Conservation (phyloP, 768 basidiomycete species). For the Hypholoma fasciculare region DNA sequence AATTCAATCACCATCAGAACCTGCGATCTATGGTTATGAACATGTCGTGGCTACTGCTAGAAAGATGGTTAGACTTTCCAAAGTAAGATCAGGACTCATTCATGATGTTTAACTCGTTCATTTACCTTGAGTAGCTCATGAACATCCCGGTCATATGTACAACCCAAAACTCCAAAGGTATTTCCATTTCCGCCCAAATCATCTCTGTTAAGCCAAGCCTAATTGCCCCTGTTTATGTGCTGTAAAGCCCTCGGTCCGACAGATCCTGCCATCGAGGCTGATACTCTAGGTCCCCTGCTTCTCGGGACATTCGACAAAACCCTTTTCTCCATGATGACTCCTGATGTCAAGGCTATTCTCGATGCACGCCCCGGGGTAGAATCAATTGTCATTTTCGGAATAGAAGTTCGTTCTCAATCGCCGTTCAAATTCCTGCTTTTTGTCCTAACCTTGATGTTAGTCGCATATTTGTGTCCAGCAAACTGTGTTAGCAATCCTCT, state of each 20-base stretch:
- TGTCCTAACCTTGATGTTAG: slow-evolving; percentile 38
- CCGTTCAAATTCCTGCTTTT: not conserved
- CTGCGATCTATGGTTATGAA: slow-evolving; percentile 69
- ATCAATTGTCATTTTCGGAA: slow-evolving; percentile 79
- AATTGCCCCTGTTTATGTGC: not conserved
- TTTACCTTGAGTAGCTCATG: slow-evolving; percentile 44
- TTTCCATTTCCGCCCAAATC: not conserved
- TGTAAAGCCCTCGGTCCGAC: slow-evolving; percentile 66
- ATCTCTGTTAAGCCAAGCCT: not conserved
- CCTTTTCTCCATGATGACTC: slow-evolving; percentile 83
- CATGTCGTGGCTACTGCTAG: slow-evolving; percentile 66
- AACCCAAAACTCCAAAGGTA: slow-evolving; percentile 83
- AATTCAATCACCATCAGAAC: slow-evolving; percentile 16
- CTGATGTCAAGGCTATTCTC: slow-evolving; percentile 60
- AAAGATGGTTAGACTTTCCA: slow-evolving; percentile 78
- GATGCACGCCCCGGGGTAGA: slow-evolving; percentile 44
- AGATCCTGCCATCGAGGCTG: slow-evolving; percentile 57
- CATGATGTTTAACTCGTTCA: not conserved
- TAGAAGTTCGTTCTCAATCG: slow-evolving; percentile 60
- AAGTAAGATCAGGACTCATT: slow-evolving; percentile 39
- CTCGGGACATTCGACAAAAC: slow-evolving; percentile 73
- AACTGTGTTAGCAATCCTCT: slow-evolving; percentile 69
- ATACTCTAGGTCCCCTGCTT: slow-evolving; percentile 54
- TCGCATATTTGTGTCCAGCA: slow-evolving; percentile 90
- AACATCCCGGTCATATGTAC: slow-evolving; percentile 76